Evolutionary conservation across 768 basidiomycete genomes (phyloP).

Genomic region (Pleurotus platypus): DNA sequence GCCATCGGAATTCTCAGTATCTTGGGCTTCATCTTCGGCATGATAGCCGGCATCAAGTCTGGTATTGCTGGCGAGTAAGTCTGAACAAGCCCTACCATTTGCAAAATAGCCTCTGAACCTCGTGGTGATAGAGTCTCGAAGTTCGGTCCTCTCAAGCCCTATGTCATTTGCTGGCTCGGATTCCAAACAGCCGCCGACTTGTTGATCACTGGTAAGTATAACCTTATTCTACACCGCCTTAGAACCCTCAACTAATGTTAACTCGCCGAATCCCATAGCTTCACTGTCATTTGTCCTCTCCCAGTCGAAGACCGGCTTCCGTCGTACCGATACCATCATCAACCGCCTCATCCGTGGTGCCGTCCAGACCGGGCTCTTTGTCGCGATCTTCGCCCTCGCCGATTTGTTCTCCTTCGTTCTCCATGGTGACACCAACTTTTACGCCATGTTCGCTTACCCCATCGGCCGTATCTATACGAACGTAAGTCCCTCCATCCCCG

Average conservation of each 20-base stretch:
- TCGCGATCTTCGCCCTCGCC: constrained; percentile 45
- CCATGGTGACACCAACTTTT: constrained; percentile 22
- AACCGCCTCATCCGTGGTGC: constrained; percentile 53
- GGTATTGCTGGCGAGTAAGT: constrained; percentile 39
- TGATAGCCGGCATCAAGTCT: constrained; percentile 38
- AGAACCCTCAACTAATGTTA: background rate
- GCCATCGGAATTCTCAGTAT: constrained; percentile 34
- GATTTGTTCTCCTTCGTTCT: constrained; percentile 37
- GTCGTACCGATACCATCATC: constrained; percentile 47
- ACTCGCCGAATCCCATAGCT: constrained; percentile 13
- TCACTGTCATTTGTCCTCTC: constrained; percentile 27
- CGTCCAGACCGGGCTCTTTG: constrained; percentile 51
- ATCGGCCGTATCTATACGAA: constrained; percentile 43
- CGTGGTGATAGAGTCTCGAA: constrained; percentile 31
- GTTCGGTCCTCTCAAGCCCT: constrained; percentile 34
- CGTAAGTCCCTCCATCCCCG: constrained; percentile 22
- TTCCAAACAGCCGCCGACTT: constrained; percentile 42
- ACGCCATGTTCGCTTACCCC: constrained; percentile 31
- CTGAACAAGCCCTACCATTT: background rate
- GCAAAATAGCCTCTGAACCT: too few species aligned
- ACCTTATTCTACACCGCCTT: background rate
- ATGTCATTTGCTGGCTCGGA: constrained; percentile 43
- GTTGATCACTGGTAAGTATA: constrained; percentile 42
- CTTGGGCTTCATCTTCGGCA: constrained; percentile 38
- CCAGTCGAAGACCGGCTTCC: constrained; percentile 47